A percentile compares a stretch with the other conserved stretches of the same genome.
Conservation (phyloP, 768 basidiomycete species). For the Naganishia onofrii region DNA sequence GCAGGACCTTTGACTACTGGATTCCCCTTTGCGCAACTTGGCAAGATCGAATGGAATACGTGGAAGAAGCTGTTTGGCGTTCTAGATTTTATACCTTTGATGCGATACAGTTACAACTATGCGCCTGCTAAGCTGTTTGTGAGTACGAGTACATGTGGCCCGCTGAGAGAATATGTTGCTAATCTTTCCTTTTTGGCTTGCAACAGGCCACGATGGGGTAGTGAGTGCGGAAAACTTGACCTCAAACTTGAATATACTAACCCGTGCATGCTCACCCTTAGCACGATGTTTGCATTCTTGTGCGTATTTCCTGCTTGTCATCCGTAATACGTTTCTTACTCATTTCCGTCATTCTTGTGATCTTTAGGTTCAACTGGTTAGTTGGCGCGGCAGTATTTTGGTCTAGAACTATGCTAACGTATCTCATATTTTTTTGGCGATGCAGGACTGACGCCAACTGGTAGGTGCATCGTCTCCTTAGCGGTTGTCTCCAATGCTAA, state of each 20-base stretch:
- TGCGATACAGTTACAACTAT: conserved; percentile 57
- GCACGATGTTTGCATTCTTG: conserved; percentile 57
- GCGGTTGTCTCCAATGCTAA: neutral
- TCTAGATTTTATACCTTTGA: conserved; percentile 58
- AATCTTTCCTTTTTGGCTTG: neutral
- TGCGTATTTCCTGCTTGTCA: conserved; percentile 32
- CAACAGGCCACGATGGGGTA: conserved; percentile 51
- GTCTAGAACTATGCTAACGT: no score
- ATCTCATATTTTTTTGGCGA: neutral
- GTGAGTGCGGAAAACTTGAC: conserved; percentile 25
- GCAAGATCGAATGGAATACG: conserved; percentile 55
- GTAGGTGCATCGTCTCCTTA: conserved; percentile 33
- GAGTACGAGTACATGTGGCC: conserved; percentile 15
- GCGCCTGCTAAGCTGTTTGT: conserved; percentile 55
- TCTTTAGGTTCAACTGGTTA: conserved; percentile 7
- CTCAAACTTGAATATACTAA: neutral
- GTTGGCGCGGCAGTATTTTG: neutral
- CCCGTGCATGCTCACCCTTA: neutral
- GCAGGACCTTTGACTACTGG: conserved; percentile 57
- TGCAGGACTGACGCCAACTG: conserved; percentile 59
- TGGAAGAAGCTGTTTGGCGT: conserved; percentile 58
- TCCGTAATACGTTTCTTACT: neutral
- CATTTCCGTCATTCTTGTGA: neutral
- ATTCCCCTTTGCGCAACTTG: conserved; percentile 56
- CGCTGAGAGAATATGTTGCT: neutral